Percentiles rank a stretch among this genome's conserved stretches.
These are phyloP conservation scores for Choanephora cucurbitarum DNA, from an alignment of 371 early-diverging fungal genomes.

Conservation along the genomic window DNA sequence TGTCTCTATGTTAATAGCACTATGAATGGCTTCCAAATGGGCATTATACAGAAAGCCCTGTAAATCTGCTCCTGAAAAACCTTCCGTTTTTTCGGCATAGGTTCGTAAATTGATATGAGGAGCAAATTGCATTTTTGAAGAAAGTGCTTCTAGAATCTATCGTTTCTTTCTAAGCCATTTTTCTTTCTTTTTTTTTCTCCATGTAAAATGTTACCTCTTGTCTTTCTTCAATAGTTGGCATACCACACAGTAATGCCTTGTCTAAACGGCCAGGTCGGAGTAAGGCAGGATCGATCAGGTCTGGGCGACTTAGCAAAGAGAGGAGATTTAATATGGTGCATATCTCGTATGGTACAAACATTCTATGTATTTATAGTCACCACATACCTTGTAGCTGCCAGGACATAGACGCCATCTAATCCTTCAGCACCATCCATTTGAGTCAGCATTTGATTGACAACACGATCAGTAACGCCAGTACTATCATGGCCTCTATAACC, in stretches of 20 bases:
- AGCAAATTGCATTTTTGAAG: slow-evolving; percentile 67
- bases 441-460: slow-evolving; percentile 96
- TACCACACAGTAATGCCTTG: slow-evolving; percentile 85
- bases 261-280: slow-evolving; percentile 99
- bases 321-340: slow-evolving; percentile 8
- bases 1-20: slow-evolving; percentile 55
- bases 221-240: slow-evolving; percentile 80
- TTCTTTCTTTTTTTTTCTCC: background rate
- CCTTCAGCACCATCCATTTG: slow-evolving; percentile 97
- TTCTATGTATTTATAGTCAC: background rate
- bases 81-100: slow-evolving; percentile 71
- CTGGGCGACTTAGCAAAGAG: slow-evolving; percentile 85
- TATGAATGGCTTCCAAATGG: slow-evolving; percentile 88
- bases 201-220: slow-evolving; percentile 44
- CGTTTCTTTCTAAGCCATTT: background rate
- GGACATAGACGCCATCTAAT: slow-evolving; percentile 85
- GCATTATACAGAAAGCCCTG: slow-evolving; percentile 93
- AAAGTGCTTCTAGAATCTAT: slow-evolving; percentile 64
- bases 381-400: slow-evolving; percentile 89
- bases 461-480: slow-evolving; percentile 91
- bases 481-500: slow-evolving; percentile 89
- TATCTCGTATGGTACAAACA: background rate
- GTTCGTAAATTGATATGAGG: slow-evolving; percentile 56
- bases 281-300: slow-evolving; percentile 98
- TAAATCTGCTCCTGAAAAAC: slow-evolving; percentile 91